A percentile compares a stretch with the other conserved stretches of the same genome.
Evolutionary conservation across 129 eudicot species (phyloP).

Genomic region (carrot (Daucus carota)): DH1_v3.0 NC_030383.2:52825501-52826000

Average conservation of each 20-base stretch:
- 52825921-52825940: neutral
- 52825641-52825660: neutral
- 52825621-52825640: neutral
- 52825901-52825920: no score
- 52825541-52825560: neutral
- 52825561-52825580: neutral
- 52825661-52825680: neutral
- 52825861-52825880: no score
- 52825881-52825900: no score
- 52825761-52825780: no score
- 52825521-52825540: neutral
- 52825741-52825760: no score
- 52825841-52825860: no score
- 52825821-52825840: no score
- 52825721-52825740: neutral
- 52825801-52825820: no score
- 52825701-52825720: neutral
- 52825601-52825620: neutral
- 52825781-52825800: no score
- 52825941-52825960: neutral
- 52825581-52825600: neutral
- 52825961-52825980: neutral
- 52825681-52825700: neutral
- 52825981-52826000: neutral
- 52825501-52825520: neutral